Base-by-base conservation (phyloP, 2,329 filamentous ascomycete genomes). In the Penicillium sp. region DNA sequence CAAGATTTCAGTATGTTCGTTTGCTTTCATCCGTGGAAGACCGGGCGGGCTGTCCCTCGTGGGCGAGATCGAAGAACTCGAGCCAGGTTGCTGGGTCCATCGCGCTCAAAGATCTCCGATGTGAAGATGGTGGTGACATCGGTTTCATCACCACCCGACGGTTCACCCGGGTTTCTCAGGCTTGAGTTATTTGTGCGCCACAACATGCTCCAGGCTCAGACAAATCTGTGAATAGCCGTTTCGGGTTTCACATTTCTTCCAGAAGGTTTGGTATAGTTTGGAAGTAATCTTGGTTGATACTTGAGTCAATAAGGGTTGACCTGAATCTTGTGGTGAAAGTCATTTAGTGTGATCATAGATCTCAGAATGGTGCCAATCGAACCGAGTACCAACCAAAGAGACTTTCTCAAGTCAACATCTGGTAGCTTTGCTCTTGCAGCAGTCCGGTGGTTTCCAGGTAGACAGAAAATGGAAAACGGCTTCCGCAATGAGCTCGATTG, bases 401-500 rank as follows among this genome's bases (percentile, higher is more conserved):
- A 4, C 30, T 51, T 51, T 22, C 28, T 22, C 46, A 51, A 3
- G 26, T 35, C 46, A 8, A 35, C 28, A 22, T 2, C 33, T 26
- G 28, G 25, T 22, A 49, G 46, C 16, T 22, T 49, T 49, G 14
- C 46, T 33, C 26, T 30, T 30, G 14, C 19, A 33, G 28, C 10
- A 28, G 3, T 33, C 46, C 7, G 11, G 28, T n/a, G 14, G 16
- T 28, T 52, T 3, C 4, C 13, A 52, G 51, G 26, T 10, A 38
- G 25, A 3, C 25, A 37, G 26, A 22, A 22, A 40, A 40, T 52
- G 22, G 35, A 35, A 6, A 30, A 19, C 19, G 19, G 35, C 51
- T 30, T 11, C 35, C 22, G 48, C 28, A 1, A 11, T 35, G 52
- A 38, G 57, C 38, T 57, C 42, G 46, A 37, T 67, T 67, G 42